Evolutionary conservation across 345 rosid species (phyloP).

Genomic region (Hevea brasiliensis): DNA sequence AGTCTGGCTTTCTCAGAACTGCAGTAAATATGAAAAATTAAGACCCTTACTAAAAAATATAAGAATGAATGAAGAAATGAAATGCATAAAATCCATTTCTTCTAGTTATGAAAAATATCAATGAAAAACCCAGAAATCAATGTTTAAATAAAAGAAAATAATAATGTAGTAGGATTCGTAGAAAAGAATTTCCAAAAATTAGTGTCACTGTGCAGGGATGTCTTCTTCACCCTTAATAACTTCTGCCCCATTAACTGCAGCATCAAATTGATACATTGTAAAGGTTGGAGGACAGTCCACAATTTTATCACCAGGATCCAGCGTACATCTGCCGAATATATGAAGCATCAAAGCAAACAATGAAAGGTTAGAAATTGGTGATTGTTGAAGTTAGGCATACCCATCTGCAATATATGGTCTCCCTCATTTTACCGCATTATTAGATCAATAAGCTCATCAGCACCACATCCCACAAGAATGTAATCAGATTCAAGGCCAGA

Average conservation of each 20-base stretch:
- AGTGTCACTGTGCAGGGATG: background rate
- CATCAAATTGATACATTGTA: constrained; percentile 98
- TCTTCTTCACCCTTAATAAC: constrained; percentile 67
- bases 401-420: background rate
- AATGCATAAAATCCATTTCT: background rate
- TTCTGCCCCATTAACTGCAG: constrained; percentile 79
- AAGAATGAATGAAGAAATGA: background rate
- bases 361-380: background rate
- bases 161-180: constrained; percentile 1
- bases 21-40: constrained; percentile 2
- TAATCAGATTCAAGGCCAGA: constrained; percentile 82
- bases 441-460: constrained; percentile 92
- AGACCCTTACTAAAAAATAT: background rate
- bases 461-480: constrained; percentile 96
- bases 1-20: constrained; percentile 85
- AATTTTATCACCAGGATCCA: constrained; percentile 96
- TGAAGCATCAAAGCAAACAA: constrained; percentile 2
- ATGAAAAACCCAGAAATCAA: background rate
- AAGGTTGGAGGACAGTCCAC: constrained; percentile 98
- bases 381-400: background rate
- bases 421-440: constrained; percentile 74
- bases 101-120: background rate
- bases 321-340: constrained; percentile 59
- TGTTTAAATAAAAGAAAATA: background rate
- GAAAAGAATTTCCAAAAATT: background rate